These are phyloP conservation scores for Trematosphaeria pertusa DNA, from an alignment of 2,329 filamentous ascomycete genomes.

Conservation along the genomic window DNA sequence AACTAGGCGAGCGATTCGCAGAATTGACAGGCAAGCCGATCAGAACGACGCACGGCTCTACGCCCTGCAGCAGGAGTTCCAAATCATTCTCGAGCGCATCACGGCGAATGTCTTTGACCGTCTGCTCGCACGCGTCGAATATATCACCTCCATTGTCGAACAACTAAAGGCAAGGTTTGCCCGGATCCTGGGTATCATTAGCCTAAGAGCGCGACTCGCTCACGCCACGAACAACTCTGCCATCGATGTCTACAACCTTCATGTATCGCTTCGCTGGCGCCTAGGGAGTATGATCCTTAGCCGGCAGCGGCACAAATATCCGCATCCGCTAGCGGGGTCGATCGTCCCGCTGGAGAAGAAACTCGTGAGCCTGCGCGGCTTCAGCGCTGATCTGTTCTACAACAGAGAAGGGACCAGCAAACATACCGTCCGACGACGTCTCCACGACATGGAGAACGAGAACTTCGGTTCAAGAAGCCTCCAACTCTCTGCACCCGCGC, in stretches of 20 bases:
- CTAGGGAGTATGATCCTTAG: constrained; percentile 3
- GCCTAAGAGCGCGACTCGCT: background rate
- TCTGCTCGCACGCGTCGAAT: background rate
- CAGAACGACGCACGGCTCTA: background rate
- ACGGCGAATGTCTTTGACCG: background rate
- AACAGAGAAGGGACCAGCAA: too few relatives aligned
- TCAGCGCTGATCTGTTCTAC: background rate
- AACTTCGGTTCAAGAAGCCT: too few relatives aligned
- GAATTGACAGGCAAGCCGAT: background rate
- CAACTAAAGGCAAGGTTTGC: background rate
- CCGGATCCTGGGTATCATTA: background rate
- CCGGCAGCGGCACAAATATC: background rate
- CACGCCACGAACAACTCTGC: constrained; percentile 6
- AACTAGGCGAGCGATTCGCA: background rate
- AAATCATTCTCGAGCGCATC: background rate
- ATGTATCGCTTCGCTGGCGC: constrained; percentile 6
- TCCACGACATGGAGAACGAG: background rate
- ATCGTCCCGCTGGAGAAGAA: background rate
- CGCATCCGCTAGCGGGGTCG: background rate
- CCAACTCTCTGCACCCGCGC: too few relatives aligned
- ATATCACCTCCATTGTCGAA: background rate
- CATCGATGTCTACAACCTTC: constrained; percentile 8
- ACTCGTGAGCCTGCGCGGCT: background rate
- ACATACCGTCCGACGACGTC: too few relatives aligned
- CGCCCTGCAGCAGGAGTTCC: background rate